Evolutionary conservation across 768 basidiomycete genomes (phyloP), one percentile per base, ranked within the genome.

Genomic region (Galerina marginata): DNA sequence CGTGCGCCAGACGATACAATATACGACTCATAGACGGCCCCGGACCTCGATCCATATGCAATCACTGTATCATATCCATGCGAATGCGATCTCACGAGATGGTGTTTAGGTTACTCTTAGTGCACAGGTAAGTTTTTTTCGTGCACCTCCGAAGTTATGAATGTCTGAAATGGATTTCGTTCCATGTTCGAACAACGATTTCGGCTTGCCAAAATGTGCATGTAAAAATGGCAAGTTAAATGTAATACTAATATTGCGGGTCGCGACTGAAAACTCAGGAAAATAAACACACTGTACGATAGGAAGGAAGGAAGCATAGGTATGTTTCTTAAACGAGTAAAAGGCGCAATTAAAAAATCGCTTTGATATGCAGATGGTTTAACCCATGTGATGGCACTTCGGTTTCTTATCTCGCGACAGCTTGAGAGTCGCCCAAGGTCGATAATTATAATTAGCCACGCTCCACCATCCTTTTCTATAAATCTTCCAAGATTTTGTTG

Each of bases 331-430:
- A 15, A 43, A 50, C 15, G 14, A 56, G 37, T 45, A 37, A 44
- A 38, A 36, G 54, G 46, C 39, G 23, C 16, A n/a, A 54, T 61
- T 25, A 26, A 42, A 50, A 16, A 38, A 58, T 36, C 40, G 11
- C 23, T n/a, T 26, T 9, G 15, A 49, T 26, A 33, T 55, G 42
- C 40, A 42, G 46, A 39, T 37, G 56, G 56, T 20, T 39, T 9
- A 56, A 38, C 58, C 23, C 62, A 63, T 63, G 62, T 63, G 62
- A 56, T 54, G 54, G 29, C 33, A 33, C 56, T 62, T 56, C 45
- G 47, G 33, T 48, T 25, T 45, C 50, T 60, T 62, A 58, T 67
- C 61, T 53, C 33, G 36, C 45, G 62, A 63, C 59, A 56, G 59
- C 59, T 61, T 56, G 59, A 48, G 57, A 66, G 53, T 44, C 20